These are phyloP conservation scores for Carallia brachiata DNA, from an alignment of 345 rosid genomes.

Conservation along the genomic window DNA sequence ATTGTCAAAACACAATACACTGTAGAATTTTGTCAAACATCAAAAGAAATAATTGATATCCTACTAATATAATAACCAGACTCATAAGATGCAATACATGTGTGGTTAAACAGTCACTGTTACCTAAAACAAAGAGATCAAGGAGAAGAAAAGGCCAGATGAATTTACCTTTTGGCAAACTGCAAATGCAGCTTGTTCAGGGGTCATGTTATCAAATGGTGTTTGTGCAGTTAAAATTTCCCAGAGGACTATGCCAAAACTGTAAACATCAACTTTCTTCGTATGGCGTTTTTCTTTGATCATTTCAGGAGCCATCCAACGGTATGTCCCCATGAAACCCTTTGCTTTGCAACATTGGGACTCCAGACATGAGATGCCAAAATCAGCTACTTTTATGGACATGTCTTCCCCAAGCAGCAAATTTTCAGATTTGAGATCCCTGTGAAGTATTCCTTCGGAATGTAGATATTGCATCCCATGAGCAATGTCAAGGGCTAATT, in stretches of 20 bases:
- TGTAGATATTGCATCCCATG: constrained; percentile 76
- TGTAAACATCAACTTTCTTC: constrained; percentile 78
- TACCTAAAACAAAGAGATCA: background rate
- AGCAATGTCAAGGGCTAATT: constrained; percentile 67
- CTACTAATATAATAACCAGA: too few species aligned
- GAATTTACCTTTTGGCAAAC: constrained; percentile 69
- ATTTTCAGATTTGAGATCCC: constrained; percentile 82
- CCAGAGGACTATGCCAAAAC: constrained; percentile 83
- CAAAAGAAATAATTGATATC: background rate
- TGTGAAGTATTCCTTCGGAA: constrained; percentile 63
- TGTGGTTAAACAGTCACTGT: background rate
- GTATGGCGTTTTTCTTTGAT: constrained; percentile 68
- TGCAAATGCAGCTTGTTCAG: constrained; percentile 82
- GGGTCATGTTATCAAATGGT: constrained; percentile 78
- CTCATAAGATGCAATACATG: background rate
- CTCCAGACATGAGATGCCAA: constrained; percentile 73
- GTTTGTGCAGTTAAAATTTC: constrained; percentile 69
- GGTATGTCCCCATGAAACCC: constrained; percentile 79
- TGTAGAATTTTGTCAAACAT: background rate
- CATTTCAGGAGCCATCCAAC: constrained; percentile 95
- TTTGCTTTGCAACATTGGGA: constrained; percentile 61
- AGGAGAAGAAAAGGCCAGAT: background rate
- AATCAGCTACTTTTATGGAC: constrained; percentile 73
- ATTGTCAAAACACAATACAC: background rate
- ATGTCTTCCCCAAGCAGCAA: constrained; percentile 64